Conservation (phyloP, 805 yeast genomes). For the Yarrowia sp. region DNA sequence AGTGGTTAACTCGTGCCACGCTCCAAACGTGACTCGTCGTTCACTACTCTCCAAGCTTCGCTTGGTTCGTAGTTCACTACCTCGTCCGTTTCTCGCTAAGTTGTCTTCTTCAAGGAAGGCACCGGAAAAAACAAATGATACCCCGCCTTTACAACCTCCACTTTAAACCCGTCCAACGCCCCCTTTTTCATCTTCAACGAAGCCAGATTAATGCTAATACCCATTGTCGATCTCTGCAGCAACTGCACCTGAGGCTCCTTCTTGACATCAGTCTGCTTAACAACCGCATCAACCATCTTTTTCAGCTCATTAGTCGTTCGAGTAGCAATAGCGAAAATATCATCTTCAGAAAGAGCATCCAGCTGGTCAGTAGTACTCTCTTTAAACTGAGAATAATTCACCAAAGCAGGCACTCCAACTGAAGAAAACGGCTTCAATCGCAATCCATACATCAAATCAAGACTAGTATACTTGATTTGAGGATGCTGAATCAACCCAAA, state of each 20-base stretch:
- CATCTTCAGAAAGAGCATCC: neutral
- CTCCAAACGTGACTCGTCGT: too few relatives aligned
- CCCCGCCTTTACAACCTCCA: slow-evolving; percentile 15
- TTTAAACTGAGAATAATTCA: slow-evolving; percentile 12
- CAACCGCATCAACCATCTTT: slow-evolving; percentile 22
- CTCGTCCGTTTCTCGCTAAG: neutral
- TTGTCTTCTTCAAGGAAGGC: slow-evolving; percentile 4
- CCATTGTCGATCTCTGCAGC: slow-evolving; percentile 15
- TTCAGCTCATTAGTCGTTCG: neutral
- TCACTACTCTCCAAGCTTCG: neutral
- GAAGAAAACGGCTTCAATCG: slow-evolving; percentile 78
- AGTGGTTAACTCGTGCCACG: too few relatives aligned
- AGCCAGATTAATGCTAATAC: slow-evolving; percentile 5
- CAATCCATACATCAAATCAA: slow-evolving; percentile 48
- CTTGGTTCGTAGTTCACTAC: neutral
- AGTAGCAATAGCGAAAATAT: slow-evolving; percentile 22
- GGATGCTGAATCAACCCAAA: slow-evolving; percentile 7
- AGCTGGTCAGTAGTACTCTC: slow-evolving; percentile 6
- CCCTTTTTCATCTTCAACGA: slow-evolving; percentile 8
- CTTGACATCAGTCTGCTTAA: slow-evolving; percentile 22
- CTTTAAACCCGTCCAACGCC: neutral
- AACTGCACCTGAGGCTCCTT: slow-evolving; percentile 22
- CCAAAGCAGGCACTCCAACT: slow-evolving; percentile 66
- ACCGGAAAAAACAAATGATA: slow-evolving; percentile 24
- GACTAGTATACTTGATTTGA: slow-evolving; percentile 29